A percentile compares a stretch with the other conserved stretches of the same genome.
These are phyloP conservation scores for Fistulifera solaris DNA, from an alignment of 108 stramenopile genomes.

Conservation along the genomic window DNA sequence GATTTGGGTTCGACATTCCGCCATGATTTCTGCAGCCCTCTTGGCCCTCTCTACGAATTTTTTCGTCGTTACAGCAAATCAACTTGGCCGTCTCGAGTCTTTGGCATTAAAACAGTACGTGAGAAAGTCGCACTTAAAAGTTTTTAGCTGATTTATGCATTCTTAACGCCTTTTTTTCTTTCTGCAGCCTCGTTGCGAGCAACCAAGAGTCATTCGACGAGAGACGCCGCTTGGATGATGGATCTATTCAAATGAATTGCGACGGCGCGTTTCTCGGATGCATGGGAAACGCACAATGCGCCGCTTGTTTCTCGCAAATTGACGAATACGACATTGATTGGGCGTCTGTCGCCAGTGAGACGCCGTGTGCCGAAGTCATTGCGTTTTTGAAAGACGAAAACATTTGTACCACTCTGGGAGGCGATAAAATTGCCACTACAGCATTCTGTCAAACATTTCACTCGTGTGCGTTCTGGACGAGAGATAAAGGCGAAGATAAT, in stretches of 20 bases:
- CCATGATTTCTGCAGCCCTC: too few relatives aligned
- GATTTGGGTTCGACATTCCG: too few relatives aligned
- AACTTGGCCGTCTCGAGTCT: too few relatives aligned
- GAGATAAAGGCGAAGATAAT: slow-evolving; percentile 21
- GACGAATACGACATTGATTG: slow-evolving; percentile 61
- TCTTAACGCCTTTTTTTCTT: too few relatives aligned
- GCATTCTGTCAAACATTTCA: slow-evolving; percentile 71
- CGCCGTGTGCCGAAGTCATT: slow-evolving; percentile 57
- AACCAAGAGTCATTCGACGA: too few relatives aligned
- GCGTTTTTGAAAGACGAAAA: slow-evolving; percentile 28
- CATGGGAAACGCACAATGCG: slow-evolving; percentile 43
- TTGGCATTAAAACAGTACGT: too few relatives aligned
- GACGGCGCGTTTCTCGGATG: slow-evolving; percentile 62
- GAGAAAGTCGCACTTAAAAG: too few relatives aligned
- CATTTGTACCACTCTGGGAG: slow-evolving; percentile 36
- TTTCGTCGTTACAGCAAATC: too few relatives aligned
- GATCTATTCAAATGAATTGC: slow-evolving; percentile 19
- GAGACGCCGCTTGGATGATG: neutral
- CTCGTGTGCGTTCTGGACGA: slow-evolving; percentile 62
- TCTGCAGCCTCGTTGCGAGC: too few relatives aligned
- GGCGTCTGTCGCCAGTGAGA: slow-evolving; percentile 63
- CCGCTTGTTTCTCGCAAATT: slow-evolving; percentile 56
- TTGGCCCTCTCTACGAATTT: too few relatives aligned
- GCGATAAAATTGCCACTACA: slow-evolving; percentile 18
- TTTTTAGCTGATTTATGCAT: too few relatives aligned